Percentiles rank a stretch among this genome's conserved stretches.
phyloP scores from a whole-genome alignment of 1,284 basidiomycete genomes.

The Tylopilus orsonianus region DNA sequence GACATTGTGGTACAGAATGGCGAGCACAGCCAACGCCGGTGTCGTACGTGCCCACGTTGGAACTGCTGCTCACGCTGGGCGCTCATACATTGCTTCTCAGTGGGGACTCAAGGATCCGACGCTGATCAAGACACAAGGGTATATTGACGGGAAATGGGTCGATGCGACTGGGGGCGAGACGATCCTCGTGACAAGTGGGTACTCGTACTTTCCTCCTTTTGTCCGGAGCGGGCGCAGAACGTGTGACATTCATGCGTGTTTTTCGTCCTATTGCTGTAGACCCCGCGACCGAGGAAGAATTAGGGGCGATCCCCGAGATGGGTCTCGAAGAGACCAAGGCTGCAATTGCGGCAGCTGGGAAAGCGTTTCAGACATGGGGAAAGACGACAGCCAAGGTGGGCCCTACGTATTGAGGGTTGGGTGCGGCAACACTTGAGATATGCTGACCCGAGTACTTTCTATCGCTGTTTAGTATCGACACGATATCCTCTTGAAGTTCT shows the following conservation, averaged over 20 bases:
- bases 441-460: not conserved
- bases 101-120: constrained; percentile 75
- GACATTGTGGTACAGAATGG: constrained; percentile 32
- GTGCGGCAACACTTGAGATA: no score
- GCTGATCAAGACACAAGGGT: constrained; percentile 72
- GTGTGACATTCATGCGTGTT: constrained; percentile 3
- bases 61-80: not conserved
- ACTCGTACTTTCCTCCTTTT: not conserved
- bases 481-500: constrained; percentile 76
- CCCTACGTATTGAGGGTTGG: not conserved
- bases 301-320: constrained; percentile 88
- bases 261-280: constrained; percentile 46
- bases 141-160: constrained; percentile 83
- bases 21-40: constrained; percentile 30
- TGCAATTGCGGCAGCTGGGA: constrained; percentile 76
- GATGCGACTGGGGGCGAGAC: constrained; percentile 71
- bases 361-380: constrained; percentile 80
- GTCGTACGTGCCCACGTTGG: constrained; percentile 19
- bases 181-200: constrained; percentile 76
- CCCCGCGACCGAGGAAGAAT: constrained; percentile 77
- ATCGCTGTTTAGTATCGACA: constrained; percentile 58
- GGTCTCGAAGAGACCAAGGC: constrained; percentile 75
- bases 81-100: constrained; percentile 35
- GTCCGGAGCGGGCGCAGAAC: not conserved
- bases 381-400: constrained; percentile 76